phyloP scores from a whole-genome alignment of 257 asterid species.

The Sherardia arvensis region DNA sequence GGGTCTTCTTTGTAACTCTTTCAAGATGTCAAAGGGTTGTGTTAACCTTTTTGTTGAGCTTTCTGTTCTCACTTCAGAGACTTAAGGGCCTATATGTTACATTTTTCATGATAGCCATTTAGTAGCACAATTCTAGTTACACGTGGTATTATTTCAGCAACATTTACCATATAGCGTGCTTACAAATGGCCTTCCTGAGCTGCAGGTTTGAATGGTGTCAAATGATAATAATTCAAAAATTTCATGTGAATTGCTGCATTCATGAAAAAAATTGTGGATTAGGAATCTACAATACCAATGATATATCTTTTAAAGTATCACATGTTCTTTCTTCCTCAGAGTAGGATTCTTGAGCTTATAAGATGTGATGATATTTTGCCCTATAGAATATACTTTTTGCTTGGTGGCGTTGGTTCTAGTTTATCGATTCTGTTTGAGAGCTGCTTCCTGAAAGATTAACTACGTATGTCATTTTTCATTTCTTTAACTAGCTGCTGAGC shows the following conservation, averaged over 20 bases:
- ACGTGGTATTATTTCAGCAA: too few species aligned
- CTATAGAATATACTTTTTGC: too few species aligned
- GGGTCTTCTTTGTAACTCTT: neutral
- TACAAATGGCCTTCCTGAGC: neutral
- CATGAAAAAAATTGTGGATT: neutral
- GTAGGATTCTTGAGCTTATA: neutral
- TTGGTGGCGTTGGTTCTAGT: neutral
- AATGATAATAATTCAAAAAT: neutral
- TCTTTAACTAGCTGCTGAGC: neutral
- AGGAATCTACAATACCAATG: neutral
- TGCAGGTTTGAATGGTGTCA: neutral
- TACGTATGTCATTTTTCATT: neutral
- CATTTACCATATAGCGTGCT: neutral
- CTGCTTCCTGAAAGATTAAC: neutral
- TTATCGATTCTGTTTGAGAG: neutral
- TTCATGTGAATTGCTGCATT: neutral
- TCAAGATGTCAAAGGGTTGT: neutral
- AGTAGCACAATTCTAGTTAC: too few species aligned
- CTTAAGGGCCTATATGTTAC: neutral
- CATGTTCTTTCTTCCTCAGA: neutral
- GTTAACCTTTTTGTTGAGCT: neutral
- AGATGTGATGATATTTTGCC: too few species aligned
- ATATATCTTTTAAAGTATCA: neutral
- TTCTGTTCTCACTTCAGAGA: neutral
- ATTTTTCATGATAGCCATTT: too few species aligned